Conservation (phyloP, 306 rosid species). For the Aeschynomene evenia region DNA sequence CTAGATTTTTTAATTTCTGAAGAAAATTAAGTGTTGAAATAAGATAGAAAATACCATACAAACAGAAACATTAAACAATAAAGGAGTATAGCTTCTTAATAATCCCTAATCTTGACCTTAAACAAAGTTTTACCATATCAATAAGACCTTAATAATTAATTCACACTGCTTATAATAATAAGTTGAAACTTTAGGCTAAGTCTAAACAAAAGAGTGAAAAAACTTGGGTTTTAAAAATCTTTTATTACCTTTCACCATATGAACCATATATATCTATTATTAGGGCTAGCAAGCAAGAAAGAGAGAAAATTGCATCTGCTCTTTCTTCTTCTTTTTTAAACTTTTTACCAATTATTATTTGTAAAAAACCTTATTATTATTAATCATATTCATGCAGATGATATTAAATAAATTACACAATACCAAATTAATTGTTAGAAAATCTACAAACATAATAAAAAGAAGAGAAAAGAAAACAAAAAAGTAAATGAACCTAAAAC, state of each 20-base stretch:
- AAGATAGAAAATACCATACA: neutral
- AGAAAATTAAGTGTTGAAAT: slow-evolving; percentile 4
- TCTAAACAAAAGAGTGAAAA: neutral
- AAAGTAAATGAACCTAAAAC: neutral
- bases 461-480: neutral
- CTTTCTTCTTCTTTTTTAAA: neutral
- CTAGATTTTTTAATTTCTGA: neutral
- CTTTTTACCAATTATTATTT: slow-evolving; percentile 11
- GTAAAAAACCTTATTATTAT: neutral
- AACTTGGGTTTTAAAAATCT: neutral
- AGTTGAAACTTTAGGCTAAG: neutral
- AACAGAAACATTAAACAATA: neutral
- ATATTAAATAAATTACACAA: neutral
- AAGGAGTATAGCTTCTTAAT: neutral
- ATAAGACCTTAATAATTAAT: no score
- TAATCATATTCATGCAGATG: neutral
- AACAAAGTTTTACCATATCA: neutral
- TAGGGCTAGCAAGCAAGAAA: slow-evolving; percentile 23
- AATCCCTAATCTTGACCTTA: slow-evolving; percentile 15
- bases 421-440: neutral
- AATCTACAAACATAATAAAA: neutral
- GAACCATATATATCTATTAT: neutral
- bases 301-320: neutral
- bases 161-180: neutral
- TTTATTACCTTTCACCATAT: neutral